Percentiles rank a stretch among this genome's conserved stretches.
Evolutionary conservation across 2,329 filamentous ascomycete species (phyloP).

Genomic region (Xylaria polymorpha): DNA sequence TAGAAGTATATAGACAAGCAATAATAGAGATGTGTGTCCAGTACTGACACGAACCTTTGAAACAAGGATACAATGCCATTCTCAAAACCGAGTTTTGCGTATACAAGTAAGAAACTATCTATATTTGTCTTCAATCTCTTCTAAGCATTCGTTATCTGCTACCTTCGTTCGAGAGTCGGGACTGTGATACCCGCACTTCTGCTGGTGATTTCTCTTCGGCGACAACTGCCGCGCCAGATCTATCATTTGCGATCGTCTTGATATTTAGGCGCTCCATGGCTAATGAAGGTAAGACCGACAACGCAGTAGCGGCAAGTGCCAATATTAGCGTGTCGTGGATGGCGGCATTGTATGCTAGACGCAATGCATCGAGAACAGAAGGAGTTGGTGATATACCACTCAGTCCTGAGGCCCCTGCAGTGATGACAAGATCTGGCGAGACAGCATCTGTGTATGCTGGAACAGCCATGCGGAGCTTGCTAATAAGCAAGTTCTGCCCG

Average conservation of each 20-base stretch:
- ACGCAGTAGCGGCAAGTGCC: background rate
- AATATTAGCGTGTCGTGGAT: background rate
- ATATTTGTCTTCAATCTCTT: no score
- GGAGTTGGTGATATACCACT: background rate
- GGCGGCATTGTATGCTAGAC: background rate
- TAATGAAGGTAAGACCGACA: background rate
- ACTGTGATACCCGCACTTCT: no score
- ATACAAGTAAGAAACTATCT: no score
- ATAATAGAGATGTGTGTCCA: no score
- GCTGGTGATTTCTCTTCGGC: no score
- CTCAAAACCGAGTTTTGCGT: no score
- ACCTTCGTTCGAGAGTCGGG: no score
- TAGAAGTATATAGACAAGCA: no score
- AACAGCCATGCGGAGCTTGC: conserved; percentile 10
- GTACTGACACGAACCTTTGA: no score
- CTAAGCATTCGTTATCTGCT: no score
- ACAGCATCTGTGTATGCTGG: conserved; percentile 21
- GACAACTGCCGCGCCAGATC: background rate
- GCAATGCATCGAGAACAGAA: background rate
- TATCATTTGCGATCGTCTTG: background rate
- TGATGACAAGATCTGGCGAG: background rate
- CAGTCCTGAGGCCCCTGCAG: background rate
- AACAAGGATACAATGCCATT: no score
- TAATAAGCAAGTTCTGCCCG: conserved; percentile 34
- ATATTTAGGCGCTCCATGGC: conserved; percentile 6